These are phyloP conservation scores for Nannochloropsis granulata DNA, from an alignment of 108 stramenopile genomes.

Conservation along the genomic window DNA sequence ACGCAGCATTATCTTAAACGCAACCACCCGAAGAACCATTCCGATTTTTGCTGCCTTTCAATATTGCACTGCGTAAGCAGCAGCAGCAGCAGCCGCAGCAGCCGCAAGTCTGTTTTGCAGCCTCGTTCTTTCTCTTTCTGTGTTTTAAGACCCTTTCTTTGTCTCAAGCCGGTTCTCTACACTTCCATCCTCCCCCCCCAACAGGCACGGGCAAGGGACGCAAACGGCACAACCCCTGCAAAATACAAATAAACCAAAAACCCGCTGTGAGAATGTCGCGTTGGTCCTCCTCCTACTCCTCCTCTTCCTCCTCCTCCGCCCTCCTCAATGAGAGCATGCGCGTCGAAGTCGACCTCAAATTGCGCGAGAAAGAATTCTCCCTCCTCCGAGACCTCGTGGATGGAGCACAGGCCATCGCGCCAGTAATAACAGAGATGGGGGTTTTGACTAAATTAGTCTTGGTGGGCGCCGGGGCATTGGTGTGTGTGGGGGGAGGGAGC, in stretches of 20 bases:
- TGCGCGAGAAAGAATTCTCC: not conserved
- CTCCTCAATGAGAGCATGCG: not conserved
- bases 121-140: too few species aligned
- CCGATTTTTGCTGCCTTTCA: too few species aligned
- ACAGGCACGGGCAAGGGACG: not conserved
- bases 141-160: too few species aligned
- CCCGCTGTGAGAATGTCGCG: not conserved
- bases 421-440: not conserved
- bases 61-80: too few species aligned
- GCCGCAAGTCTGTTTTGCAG: too few species aligned
- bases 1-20: too few species aligned
- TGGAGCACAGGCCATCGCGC: not conserved
- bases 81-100: too few species aligned
- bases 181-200: not conserved
- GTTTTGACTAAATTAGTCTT: not conserved
- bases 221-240: too few species aligned
- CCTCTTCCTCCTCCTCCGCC: not conserved
- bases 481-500: not conserved
- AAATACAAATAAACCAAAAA: too few species aligned
- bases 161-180: too few species aligned
- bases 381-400: not conserved
- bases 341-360: not conserved
- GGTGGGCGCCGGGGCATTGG: not conserved
- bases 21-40: too few species aligned
- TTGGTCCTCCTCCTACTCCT: not conserved